Evolutionary conservation across 305 asterid species (phyloP).

Genomic region (Fraxinus velutina): DNA sequence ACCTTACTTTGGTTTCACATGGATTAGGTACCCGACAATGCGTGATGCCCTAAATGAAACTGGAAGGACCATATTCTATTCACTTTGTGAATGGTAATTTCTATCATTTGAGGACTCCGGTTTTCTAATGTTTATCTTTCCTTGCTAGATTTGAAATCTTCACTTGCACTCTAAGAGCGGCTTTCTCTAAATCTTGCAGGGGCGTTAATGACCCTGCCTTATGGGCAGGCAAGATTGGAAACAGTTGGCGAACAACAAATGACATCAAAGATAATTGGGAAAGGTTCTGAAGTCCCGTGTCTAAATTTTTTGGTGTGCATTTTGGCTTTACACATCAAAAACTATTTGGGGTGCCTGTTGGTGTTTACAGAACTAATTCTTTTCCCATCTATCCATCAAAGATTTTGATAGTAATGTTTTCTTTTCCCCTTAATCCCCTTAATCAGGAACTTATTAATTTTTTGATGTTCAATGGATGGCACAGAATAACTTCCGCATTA

Average conservation of each 20-base stretch:
- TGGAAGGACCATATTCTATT: constrained; percentile 77
- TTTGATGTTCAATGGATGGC: neutral
- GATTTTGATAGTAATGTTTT: neutral
- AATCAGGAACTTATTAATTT: neutral
- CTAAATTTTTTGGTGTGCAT: constrained; percentile 1
- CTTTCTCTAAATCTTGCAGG: constrained; percentile 43
- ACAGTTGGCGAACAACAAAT: constrained; percentile 94
- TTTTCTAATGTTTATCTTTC: neutral
- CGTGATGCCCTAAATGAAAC: constrained; percentile 89
- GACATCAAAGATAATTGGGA: constrained; percentile 94
- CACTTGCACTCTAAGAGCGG: constrained; percentile 16
- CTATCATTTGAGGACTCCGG: neutral
- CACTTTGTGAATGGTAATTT: constrained; percentile 86
- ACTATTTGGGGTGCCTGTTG: neutral
- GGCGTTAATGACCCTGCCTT: constrained; percentile 85
- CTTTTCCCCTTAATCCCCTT: neutral
- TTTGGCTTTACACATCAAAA: neutral
- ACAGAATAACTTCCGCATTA: neutral
- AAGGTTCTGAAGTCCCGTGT: constrained; percentile 43
- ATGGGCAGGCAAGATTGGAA: constrained; percentile 88
- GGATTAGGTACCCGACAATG: constrained; percentile 84
- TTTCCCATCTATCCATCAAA: neutral
- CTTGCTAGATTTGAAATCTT: neutral
- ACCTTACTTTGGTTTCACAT: constrained; percentile 19
- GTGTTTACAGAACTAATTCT: neutral